Base-by-base conservation (phyloP, 139 green algal genomes). In the Volvox reticuliferus region DNA sequence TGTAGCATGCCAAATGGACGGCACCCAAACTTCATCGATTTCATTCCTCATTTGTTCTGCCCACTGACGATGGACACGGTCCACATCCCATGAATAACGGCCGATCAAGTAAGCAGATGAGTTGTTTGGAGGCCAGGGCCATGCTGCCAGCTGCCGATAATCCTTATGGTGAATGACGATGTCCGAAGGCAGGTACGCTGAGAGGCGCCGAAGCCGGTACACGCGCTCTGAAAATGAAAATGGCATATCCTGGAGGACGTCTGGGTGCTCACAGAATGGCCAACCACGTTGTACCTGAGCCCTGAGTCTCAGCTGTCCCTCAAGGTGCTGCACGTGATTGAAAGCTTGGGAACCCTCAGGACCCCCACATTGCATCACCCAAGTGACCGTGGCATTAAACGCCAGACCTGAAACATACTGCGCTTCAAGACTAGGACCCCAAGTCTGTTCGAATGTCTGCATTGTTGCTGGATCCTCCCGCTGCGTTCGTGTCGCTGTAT, bases 1-100 rank as follows among this genome's bases (percentile, higher is more conserved):
- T 0, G 76, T 69, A 9, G 78, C 63, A 73, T 94, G 92, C 82
- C 92, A 94, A 19, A 86, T 30, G 2, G 88, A 91, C 14, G 92
- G 92, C 30, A 94, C 92, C 92, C 86, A 90, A 24, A 88, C 82
- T 65, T 88, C 73, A 33, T 80, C 73, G 14, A 80, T 12, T 32
- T 80, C 73, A 18, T 37, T n/a, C 28, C 13, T 80, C 18, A 80
- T 80, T 5, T 80, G 73, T 22, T 80, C 28, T 22, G 28, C n/a
- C 73, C 73, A 80, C 18, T 80, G 73, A n/a, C 28, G 28, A 32
- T 80, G 73, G 6, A 80, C 18, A 19, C 73, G 73, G 26, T 80
- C 73, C 13, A 80, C 14, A n/a, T 80, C 73, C 73, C 73, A 80
- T 32, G 35, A 44, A 32, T 80, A 80, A 36, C 73, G 73, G 24